Conservation (phyloP, 257 asterid species). For the Jacaranda mimosifolia region DNA sequence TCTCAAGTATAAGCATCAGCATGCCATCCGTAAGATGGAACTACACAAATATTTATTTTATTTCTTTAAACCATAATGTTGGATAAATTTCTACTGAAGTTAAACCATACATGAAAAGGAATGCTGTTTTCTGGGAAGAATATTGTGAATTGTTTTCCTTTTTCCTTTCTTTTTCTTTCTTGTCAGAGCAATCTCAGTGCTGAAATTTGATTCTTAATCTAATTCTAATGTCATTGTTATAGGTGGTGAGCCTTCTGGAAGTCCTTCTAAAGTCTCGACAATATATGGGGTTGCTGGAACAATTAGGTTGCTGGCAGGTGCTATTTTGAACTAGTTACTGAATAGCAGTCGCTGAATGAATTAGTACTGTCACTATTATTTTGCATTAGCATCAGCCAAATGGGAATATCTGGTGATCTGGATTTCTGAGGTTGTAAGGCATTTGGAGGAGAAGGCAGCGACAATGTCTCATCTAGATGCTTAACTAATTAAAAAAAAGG, state of each 20-base stretch:
- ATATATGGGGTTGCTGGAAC: conserved; percentile 94
- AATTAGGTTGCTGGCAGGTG: conserved; percentile 94
- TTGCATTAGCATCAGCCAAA: conserved; percentile 9
- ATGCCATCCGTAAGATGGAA: background rate
- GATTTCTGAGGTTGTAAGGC: background rate
- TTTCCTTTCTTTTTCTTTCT: background rate
- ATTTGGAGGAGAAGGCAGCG: background rate
- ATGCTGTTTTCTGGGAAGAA: background rate
- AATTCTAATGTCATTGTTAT: conserved; percentile 24
- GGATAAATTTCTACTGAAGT: conserved; percentile 14
- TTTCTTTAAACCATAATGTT: conserved; percentile 3
- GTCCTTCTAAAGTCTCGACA: conserved; percentile 66
- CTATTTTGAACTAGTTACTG: conserved; percentile 30
- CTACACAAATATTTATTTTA: background rate
- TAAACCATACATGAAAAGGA: conserved; percentile 11
- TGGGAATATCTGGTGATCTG: background rate
- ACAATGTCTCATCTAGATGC: conserved; percentile 3
- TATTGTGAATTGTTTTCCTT: background rate
- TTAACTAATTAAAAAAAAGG: background rate
- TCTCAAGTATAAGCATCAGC: background rate
- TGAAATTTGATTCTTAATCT: conserved; percentile 26
- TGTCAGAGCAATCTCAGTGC: background rate
- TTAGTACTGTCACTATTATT: background rate
- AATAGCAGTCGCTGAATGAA: conserved; percentile 14
- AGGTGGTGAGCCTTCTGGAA: conserved; percentile 64